Evolutionary conservation across 345 rosid genomes (phyloP), one percentile per base, ranked within the genome.

Genomic region (Eutrema heterophyllum): DNA sequence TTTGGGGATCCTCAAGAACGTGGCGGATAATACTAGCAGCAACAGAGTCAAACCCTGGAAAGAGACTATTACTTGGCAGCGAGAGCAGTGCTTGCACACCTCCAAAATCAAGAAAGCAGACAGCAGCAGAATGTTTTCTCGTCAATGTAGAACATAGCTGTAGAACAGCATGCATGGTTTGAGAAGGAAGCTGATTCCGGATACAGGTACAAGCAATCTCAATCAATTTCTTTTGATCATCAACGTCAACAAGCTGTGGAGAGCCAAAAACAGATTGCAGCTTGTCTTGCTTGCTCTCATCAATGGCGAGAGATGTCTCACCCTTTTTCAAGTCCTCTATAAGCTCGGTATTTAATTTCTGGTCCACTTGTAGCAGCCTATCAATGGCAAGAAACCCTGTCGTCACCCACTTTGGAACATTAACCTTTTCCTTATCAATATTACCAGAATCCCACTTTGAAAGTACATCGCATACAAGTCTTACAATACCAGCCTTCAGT

Each of bases 361-460:
- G 88, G 81, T 94, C 96, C 26, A 77, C 92, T 73, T 91, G 98
- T 69, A 94, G 75, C 51, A 94, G 86, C 82, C 89, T 88, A 85
- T 94, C 98, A 64, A 91, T 77, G 55, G 97, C 90, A 80, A 94
- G 95, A 87, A 91, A 94, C 74, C 94, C 93, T 53, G 96, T 88
- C 39, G 97, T 88, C 67, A 91, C 89, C 97, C 98, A 94, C 84
- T 89, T 94, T 30, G 95, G 95, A 81, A 81, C 93, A 73, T 76
- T 83, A 13, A 15, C n/a, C 36, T 84, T 86, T 58, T 81, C 92
- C 65, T 67, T 72, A 16, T 78, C 86, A 56, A 71, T 85, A 70
- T 78, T 70, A 70, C 80, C 85, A 77, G 88, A 78, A 73, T 83
- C 87, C 98, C 98, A 94, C 35, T 81, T 80, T 32, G 87, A 80